Percentiles rank a stretch among this genome's conserved stretches.
Conservation (phyloP, 257 asterid genomes). For the Primulina huaijiensis region DNA sequence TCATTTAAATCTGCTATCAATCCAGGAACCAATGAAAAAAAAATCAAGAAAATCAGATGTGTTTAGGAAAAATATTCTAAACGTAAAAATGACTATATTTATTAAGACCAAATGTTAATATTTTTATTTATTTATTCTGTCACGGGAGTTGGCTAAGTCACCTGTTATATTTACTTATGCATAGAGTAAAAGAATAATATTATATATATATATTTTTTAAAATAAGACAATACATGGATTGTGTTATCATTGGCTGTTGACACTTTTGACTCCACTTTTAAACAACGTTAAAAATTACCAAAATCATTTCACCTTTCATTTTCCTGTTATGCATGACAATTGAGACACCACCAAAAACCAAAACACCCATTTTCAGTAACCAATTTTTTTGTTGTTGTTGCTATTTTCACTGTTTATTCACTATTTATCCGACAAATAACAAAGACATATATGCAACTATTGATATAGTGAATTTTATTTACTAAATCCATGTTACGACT, state of each 20-base stretch:
- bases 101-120: too few species aligned
- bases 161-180: too few species aligned
- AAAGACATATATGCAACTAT: too few species aligned
- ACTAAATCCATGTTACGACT: too few species aligned
- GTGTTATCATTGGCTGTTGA: neutral
- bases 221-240: neutral
- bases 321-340: constrained; percentile 1
- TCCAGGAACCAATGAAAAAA: too few species aligned
- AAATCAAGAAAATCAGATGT: too few species aligned
- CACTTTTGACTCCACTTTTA: constrained; percentile 21
- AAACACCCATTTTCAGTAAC: neutral
- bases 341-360: neutral
- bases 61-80: too few species aligned
- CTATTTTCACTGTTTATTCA: neutral
- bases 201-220: neutral
- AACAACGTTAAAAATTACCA: constrained; percentile 35
- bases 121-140: neutral
- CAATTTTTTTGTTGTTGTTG: too few species aligned
- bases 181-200: too few species aligned
- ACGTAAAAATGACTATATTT: too few species aligned
- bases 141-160: neutral
- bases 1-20: too few species aligned
- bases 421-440: neutral
- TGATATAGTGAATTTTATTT: too few species aligned
- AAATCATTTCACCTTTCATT: constrained; percentile 15